phyloP scores from a whole-genome alignment of 352 stramenopile genomes.

The Phytophthora boehmeriae region DNA sequence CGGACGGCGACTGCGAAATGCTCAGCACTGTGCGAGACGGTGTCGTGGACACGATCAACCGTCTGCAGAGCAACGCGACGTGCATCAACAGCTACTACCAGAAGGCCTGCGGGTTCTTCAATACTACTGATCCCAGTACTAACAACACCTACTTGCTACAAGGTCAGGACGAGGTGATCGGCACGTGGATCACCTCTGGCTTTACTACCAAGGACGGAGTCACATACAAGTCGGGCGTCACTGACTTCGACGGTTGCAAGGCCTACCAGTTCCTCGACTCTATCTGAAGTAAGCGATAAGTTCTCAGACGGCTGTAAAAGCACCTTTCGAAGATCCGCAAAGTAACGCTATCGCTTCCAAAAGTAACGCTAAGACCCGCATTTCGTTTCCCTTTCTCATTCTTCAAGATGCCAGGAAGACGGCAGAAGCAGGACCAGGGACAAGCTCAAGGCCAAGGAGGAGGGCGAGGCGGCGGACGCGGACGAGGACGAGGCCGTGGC shows the following conservation, averaged over 20 bases:
- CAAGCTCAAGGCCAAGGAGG: not conserved
- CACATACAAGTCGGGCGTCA: conserved; percentile 40
- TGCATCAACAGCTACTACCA: conserved; percentile 60
- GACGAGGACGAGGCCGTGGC: conserved; percentile 11
- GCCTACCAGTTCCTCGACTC: conserved; percentile 32
- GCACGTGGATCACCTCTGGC: conserved; percentile 53
- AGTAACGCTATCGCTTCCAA: too few species aligned
- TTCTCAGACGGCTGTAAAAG: too few species aligned
- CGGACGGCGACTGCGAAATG: conserved; percentile 45
- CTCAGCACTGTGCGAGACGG: conserved; percentile 47
- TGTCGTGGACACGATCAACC: conserved; percentile 53
- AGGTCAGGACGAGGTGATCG: conserved; percentile 49
- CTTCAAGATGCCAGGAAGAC: conserved; percentile 22
- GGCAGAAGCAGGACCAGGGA: conserved; percentile 19
- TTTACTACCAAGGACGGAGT: conserved; percentile 49
- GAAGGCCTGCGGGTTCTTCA: conserved; percentile 44
- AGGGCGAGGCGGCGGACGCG: conserved; percentile 12
- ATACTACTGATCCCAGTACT: conserved; percentile 21
- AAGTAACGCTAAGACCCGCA: not conserved
- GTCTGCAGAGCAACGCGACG: conserved; percentile 33
- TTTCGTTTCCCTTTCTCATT: conserved; percentile 15
- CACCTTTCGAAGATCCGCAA: too few species aligned
- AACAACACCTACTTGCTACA: conserved; percentile 53
- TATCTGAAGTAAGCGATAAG: too few species aligned
- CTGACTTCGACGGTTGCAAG: conserved; percentile 24